Evolutionary conservation across 1,284 basidiomycete genomes (phyloP), one percentile per base, ranked within the genome.

Genomic region (Microbotryomycetes sp.): DNA sequence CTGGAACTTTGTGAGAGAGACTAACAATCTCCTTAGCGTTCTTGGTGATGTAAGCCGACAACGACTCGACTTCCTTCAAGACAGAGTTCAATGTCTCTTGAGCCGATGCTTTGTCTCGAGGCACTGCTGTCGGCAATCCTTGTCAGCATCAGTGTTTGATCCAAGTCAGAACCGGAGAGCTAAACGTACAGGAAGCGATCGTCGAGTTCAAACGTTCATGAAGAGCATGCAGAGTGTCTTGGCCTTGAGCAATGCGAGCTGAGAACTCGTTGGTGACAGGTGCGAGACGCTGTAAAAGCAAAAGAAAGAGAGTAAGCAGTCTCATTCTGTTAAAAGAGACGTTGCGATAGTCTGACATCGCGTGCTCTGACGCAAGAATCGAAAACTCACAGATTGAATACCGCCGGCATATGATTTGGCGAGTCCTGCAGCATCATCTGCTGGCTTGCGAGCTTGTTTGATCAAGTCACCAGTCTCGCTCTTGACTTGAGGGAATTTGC

Each of bases 401-500:
- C 62, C 62, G 14, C 57, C 29, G 54, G 58, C 60, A 32, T 62
- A 59, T 6, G 36, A 47, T 54, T 53, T 49, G 16, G 63, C 66
- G 19, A 58, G 16, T 6, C 42, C 50, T 28, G 49, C 62, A 2
- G 61, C 67, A 9, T 59, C 30, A 19, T 69, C 67, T n/a, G 65
- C 65, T 6, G 67, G 60, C 28, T 58, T 14, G 15, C 61, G 32
- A 16, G 61, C 61, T 32, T 49, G 36, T 14, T 53, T 52, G 28
- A 65, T 7, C 26, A 67, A 28, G 28, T 60, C 60, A 28, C 36
- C 30, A 15, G 64, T 66, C 36, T 67, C 65, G 16, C 42, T 25
- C 57, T 69, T 69, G 63, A 69, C 63, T 26, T 47, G 32, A 7
- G 67, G 67, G 50, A 67, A 64, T 26, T 50, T 55, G 49, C 57